Base-by-base conservation (phyloP, 192 early-diverging fungal species). In the Coemansia pectinata region DNA sequence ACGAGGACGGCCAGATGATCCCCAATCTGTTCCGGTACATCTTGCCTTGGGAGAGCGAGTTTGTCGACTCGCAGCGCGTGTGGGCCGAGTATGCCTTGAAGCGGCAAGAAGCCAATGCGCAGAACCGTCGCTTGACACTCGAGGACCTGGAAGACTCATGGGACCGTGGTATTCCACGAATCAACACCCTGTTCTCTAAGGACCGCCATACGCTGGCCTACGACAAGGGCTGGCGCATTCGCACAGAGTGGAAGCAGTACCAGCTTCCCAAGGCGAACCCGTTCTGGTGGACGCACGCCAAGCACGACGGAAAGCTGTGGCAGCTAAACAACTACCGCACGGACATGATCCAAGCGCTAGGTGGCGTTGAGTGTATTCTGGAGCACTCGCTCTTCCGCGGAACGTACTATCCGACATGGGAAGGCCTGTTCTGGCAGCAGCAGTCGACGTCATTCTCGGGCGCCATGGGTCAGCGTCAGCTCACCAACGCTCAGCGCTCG, bases 31-130 rank as follows among this genome's bases (percentile, higher is more conserved):
- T 95, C 85, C 90, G 97, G 61, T 99, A 99, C 80, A 88, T 99
- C 44, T 92, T 95, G 79, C 96, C 97, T 10, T 99, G 97, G 97
- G 94, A 96, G 80, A 96, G 96, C 59, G 97, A 99, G 84, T 98
- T 99, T 78, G 91, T 95, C 69, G 97, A 99, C 70, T 98, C 96
- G 19, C 97, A 98, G 79, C 92, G 97, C 67, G 97, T 98, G 10
- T 99, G 97, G 97, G 94, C 95, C 38, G 97, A 99, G 78, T 99
- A 98, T 75, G 96, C 96, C 3, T 80, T 98, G 39, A 99, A 99
- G 87, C 87, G 97, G 45, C 92, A 94, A 73, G 97, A 99, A 76
- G 97, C 97, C 40, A 94, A 93, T 68, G 90, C 93, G 8, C 97
- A 99, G 83, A 96, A 96, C 81, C 89, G 97, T n/a, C 86, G 97